Evolutionary conservation across 202 grass and related monocot species (phyloP), one percentile per base, ranked within the genome.

Genomic region (Panicum virgatum): DNA sequence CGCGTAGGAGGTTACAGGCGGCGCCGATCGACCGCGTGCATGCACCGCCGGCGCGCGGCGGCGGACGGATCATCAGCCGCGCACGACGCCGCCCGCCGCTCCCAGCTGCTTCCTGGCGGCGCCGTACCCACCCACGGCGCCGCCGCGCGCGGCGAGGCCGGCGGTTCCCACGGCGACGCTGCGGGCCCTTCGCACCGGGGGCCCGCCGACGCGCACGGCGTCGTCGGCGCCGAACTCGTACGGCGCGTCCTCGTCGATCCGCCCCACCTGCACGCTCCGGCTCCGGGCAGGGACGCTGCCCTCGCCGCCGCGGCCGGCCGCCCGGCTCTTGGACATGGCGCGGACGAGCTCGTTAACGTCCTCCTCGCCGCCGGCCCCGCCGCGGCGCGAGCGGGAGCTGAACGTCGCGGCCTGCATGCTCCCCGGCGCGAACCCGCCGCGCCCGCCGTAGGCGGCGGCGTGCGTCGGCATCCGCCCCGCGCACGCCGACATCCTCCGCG

Each of bases 181-280:
- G 60, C 85, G 91, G 58, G 72, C 86, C 81, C 91, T 64, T 22
- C 82, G 65, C 65, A 89, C 75, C 66, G 25, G 43, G 3, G 89
- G 73, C 0, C 84, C 79, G 32, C 94, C 91, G 40, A 86, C 42
- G 66, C 48, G 34, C 40, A 34, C 72, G 39, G 10, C 82, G 54
- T 65, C 88, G 48, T 73, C 78, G 27, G 59, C 57, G 44, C 54
- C 59, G 72, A 94, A 94, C 57, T 97, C 89, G 69, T 69, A 84
- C 61, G 94, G 91, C 36, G 72, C 57, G 79, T 92, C 90, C 86
- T 96, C 93, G 73, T 96, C 93, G 53, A 96, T 96, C 72, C 90
- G 39, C 66, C 83, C 93, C 1, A 92, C 80, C 4, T 62, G 80
- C 36, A 93, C 83, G 82, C 90, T 97, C 16, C 88, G 90, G 84